Evolutionary conservation across 805 yeast species (phyloP).

Genomic region (Wickerhamomyces kurtzmanii): DNA sequence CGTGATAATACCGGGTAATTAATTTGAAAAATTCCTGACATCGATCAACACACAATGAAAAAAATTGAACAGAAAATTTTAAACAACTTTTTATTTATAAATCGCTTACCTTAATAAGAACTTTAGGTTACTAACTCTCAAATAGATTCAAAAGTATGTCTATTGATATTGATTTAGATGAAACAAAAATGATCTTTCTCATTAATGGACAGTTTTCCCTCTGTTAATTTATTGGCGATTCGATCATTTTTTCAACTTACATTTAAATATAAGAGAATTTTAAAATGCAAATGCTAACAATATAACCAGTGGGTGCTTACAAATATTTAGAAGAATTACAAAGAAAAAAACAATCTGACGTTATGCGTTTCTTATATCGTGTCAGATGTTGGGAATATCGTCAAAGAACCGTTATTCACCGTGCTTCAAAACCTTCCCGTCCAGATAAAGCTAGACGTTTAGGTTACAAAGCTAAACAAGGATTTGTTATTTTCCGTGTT

Average conservation of each 20-base stretch:
- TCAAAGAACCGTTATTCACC: constrained; percentile 97
- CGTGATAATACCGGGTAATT: too few species aligned
- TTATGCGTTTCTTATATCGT: constrained; percentile 95
- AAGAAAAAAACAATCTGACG: constrained; percentile 99
- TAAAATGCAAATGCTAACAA: constrained; percentile 4
- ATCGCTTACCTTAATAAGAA: too few species aligned
- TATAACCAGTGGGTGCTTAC: constrained; percentile 90
- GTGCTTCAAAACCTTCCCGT: constrained; percentile 97
- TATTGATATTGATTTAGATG: too few species aligned
- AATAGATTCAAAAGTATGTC: too few species aligned
- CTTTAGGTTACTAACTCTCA: too few species aligned
- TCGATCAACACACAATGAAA: too few species aligned
- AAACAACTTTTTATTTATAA: too few species aligned
- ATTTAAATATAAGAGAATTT: neutral
- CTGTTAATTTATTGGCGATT: neutral
- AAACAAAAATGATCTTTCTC: too few species aligned
- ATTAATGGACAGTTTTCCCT: neutral
- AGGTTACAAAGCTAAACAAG: constrained; percentile 99
- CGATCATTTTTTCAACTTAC: too few species aligned
- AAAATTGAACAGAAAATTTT: too few species aligned
- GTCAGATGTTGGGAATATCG: constrained; percentile 99
- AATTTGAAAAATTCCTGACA: too few species aligned
- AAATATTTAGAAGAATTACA: constrained; percentile 98
- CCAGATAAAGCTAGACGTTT: constrained; percentile 99
- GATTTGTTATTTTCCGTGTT: constrained; percentile 95